Conservation (phyloP, 768 basidiomycete genomes). For the Fistulinella prunicolor region DNA sequence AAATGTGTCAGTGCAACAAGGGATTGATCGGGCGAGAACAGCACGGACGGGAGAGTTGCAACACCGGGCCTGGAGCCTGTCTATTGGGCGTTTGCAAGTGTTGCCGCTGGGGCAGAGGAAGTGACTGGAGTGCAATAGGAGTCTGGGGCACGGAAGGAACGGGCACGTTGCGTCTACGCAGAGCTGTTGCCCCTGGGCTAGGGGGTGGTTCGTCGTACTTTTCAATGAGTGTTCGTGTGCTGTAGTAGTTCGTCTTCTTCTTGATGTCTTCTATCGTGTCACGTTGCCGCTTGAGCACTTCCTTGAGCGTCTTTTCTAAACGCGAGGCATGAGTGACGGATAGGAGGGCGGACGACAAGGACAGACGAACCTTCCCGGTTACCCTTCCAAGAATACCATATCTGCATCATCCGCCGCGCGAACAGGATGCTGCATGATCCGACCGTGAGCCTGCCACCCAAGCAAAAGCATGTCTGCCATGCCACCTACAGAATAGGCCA, state of each 20-base stretch:
- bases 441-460: neutral
- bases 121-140: conserved; percentile 31
- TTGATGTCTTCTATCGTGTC: conserved; percentile 93
- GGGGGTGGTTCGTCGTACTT: conserved; percentile 71
- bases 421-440: conserved; percentile 57
- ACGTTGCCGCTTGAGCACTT: conserved; percentile 73
- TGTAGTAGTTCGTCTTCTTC: conserved; percentile 95
- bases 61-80: conserved; percentile 23
- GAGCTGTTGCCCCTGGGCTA: conserved; percentile 32
- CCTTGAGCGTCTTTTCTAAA: conserved; percentile 76
- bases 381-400: conserved; percentile 80
- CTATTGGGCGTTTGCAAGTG: conserved; percentile 21
- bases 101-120: conserved; percentile 14
- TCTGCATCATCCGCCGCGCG: conserved; percentile 73
- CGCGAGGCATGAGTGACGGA: neutral
- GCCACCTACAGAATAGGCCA: conserved; percentile 70
- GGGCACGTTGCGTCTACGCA: conserved; percentile 41
- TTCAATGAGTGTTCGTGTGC: conserved; percentile 85
- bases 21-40: neutral
- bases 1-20: conserved; percentile 8
- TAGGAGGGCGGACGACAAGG: neutral
- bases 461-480: neutral
- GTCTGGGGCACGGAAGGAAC: conserved; percentile 30
- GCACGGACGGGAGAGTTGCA: conserved; percentile 42
- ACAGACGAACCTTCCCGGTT: conserved; percentile 64